phyloP scores from a whole-genome alignment of 805 yeast species.

The Candida ipomoeae region DNA sequence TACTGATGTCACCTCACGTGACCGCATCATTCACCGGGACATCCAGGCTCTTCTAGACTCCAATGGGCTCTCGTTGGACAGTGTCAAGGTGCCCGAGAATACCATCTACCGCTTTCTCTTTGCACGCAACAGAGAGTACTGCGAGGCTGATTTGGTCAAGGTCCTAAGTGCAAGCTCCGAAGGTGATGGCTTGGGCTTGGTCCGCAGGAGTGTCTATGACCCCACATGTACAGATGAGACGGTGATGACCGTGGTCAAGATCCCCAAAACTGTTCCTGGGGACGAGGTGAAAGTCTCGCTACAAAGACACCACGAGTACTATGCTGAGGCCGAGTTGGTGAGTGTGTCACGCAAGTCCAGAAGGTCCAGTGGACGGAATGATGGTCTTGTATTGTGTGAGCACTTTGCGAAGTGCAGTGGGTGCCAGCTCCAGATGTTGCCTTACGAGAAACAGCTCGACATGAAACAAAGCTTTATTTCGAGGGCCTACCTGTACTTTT shows the following conservation, averaged over 20 bases:
- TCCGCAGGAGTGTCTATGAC: slow-evolving; percentile 20
- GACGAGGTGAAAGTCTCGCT: slow-evolving; percentile 30
- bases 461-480: slow-evolving; percentile 28
- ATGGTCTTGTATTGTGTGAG: slow-evolving; percentile 27
- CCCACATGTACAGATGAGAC: slow-evolving; percentile 7
- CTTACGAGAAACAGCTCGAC: slow-evolving; percentile 34
- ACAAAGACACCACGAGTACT: slow-evolving; percentile 26
- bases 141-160: slow-evolving; percentile 14
- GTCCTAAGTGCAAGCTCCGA: slow-evolving; percentile 28
- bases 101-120: slow-evolving; percentile 24
- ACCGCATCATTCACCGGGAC: slow-evolving; percentile 24
- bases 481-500: slow-evolving; percentile 33
- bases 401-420: slow-evolving; percentile 38
- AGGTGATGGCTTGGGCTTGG: slow-evolving; percentile 36
- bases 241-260: slow-evolving; percentile 21
- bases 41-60: slow-evolving; percentile 19
- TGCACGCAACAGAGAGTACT: slow-evolving; percentile 14
- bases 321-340: slow-evolving; percentile 29
- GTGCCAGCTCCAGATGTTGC: slow-evolving; percentile 41
- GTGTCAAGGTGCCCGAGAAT: slow-evolving; percentile 19
- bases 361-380: slow-evolving; percentile 19
- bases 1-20: slow-evolving; percentile 25
- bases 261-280: slow-evolving; percentile 40
- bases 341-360: slow-evolving; percentile 14
- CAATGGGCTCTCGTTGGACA: slow-evolving; percentile 11